A percentile compares a stretch with the other conserved stretches of the same genome.
These are phyloP conservation scores for Musa acuminata DNA, from an alignment of 176 grass and related monocot genomes.

Conservation along the genomic window DNA sequence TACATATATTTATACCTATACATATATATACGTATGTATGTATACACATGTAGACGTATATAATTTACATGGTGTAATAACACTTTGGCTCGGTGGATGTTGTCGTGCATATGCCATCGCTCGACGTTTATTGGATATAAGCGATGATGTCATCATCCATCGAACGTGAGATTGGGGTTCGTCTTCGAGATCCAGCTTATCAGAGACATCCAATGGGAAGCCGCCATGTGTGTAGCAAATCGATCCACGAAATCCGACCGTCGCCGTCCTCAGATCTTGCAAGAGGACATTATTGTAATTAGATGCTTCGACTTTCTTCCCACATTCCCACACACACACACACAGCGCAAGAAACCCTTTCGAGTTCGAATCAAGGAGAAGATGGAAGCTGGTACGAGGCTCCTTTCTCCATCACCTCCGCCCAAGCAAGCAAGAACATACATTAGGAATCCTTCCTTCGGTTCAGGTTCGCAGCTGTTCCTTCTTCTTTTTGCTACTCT, in stretches of 20 bases:
- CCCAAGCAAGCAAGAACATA: neutral
- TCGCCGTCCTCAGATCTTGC: neutral
- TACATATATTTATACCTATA: no score
- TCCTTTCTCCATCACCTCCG: neutral
- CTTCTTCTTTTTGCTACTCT: neutral
- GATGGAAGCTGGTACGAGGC: conserved; percentile 1
- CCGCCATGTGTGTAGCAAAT: neutral
- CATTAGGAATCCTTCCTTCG: neutral
- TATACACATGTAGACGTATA: neutral
- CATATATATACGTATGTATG: neutral
- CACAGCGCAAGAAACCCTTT: neutral
- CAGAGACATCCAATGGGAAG: neutral
- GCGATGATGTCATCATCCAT: neutral
- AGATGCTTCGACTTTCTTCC: neutral
- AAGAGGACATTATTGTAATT: neutral
- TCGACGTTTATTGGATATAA: neutral
- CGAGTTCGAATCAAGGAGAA: neutral
- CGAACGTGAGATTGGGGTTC: neutral
- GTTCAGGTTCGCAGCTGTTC: neutral
- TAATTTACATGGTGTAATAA: neutral
- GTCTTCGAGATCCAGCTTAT: neutral
- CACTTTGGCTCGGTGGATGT: no score
- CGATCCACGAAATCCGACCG: neutral
- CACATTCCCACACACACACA: no score
- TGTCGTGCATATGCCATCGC: neutral